Conservation (phyloP, 2,329 filamentous ascomycete species). For the Fusarium nisikadoi region DNA sequence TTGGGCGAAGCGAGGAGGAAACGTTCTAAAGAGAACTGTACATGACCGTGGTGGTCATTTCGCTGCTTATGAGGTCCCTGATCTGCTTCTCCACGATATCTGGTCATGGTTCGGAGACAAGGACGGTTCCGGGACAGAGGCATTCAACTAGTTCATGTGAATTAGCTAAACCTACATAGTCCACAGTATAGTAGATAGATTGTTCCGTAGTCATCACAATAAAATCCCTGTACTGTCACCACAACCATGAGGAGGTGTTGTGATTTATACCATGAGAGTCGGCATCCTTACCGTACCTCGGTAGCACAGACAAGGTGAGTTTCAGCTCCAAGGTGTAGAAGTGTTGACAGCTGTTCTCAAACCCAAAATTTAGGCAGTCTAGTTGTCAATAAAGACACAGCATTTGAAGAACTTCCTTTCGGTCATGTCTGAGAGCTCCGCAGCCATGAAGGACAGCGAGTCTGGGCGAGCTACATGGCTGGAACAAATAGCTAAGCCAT, state of each 20-base stretch:
- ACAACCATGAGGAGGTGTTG: neutral
- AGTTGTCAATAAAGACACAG: too few species aligned
- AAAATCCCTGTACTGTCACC: neutral
- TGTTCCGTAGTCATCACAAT: fast-evolving
- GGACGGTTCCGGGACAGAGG: neutral
- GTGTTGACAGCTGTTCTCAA: too few species aligned
- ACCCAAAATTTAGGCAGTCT: too few species aligned
- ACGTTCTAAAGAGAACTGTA: neutral
- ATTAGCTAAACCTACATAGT: fast-evolving
- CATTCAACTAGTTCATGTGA: neutral
- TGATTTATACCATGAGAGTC: neutral
- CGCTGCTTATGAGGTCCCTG: neutral
- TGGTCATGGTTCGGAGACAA: neutral
- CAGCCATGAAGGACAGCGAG: neutral
- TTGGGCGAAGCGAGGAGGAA: neutral
- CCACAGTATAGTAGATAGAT: fast-evolving
- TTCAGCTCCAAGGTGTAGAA: too few species aligned
- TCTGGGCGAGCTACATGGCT: too few species aligned
- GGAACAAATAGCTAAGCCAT: fast-evolving
- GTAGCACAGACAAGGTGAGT: too few species aligned
- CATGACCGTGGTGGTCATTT: neutral
- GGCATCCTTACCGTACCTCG: too few species aligned
- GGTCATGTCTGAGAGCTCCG: neutral
- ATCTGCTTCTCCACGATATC: neutral
- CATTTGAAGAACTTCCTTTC: neutral